Conservation (phyloP, 441 rosid species). For the Euphorbia corollata region DNA sequence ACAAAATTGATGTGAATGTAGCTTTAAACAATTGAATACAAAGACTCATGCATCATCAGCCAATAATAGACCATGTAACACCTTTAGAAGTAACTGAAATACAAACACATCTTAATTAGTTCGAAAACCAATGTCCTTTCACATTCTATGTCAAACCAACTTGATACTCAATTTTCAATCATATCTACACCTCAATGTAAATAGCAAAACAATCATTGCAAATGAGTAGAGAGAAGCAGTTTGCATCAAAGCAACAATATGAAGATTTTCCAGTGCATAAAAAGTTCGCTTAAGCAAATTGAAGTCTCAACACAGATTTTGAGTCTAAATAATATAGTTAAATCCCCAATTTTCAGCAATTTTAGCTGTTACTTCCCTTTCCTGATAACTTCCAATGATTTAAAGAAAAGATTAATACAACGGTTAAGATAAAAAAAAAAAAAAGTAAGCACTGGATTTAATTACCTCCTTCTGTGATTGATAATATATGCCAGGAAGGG, state of each 20-base stretch:
- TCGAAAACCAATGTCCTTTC: no score
- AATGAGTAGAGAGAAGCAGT: background rate
- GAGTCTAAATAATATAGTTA: background rate
- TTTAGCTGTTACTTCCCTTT: no score
- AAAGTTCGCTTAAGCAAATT: background rate
- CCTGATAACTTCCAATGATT: background rate
- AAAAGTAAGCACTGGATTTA: background rate
- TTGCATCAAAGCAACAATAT: background rate
- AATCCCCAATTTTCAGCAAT: background rate
- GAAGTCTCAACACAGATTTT: background rate
- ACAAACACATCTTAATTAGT: background rate
- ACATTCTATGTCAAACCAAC: no score
- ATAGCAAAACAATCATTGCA: background rate
- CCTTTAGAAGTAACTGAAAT: background rate
- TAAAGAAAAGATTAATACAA: background rate
- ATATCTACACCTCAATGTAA: no score
- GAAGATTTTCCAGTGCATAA: background rate
- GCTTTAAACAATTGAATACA: background rate
- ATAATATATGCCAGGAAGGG: conserved; percentile 52
- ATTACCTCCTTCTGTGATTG: conserved; percentile 86
- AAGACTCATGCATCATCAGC: background rate
- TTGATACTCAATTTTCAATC: background rate
- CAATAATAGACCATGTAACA: background rate
- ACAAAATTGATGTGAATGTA: background rate
- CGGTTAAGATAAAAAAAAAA: background rate